Evolutionary conservation across 192 early-diverging fungal species (phyloP).

Genomic region (Funneliformis mosseae): DNA sequence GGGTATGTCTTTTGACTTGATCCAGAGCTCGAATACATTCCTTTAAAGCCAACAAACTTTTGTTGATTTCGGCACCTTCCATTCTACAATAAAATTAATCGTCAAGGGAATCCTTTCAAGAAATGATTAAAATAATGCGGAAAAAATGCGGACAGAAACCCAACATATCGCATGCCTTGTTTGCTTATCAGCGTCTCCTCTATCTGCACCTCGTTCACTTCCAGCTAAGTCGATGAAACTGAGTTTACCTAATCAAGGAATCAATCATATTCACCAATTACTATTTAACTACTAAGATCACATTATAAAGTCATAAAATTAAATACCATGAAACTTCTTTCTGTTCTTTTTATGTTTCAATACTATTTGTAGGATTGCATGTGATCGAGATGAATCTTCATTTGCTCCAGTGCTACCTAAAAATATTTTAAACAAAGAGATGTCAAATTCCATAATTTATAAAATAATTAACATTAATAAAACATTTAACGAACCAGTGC

Average conservation of each 20-base stretch:
- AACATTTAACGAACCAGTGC: conserved; percentile 70
- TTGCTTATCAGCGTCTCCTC: conserved; percentile 90
- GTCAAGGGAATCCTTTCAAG: not conserved
- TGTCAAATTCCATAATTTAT: conserved; percentile 9
- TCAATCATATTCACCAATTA: not conserved
- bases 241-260: conserved; percentile 69
- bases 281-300: not conserved
- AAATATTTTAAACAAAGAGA: conserved; percentile 9
- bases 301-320: not conserved
- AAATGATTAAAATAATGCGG: not conserved
- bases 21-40: conserved; percentile 98
- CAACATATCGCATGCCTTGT: conserved; percentile 62
- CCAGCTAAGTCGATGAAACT: conserved; percentile 99
- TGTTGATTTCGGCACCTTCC: conserved; percentile 99
- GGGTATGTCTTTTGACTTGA: conserved; percentile 92
- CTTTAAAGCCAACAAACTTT: conserved; percentile 95
- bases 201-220: conserved; percentile 96
- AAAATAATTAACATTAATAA: not conserved
- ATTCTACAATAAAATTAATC: conserved; percentile 56
- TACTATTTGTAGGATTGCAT: conserved; percentile 94
- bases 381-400: conserved; percentile 92
- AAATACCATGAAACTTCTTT: conserved; percentile 62
- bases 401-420: conserved; percentile 94
- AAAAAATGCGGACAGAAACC: not conserved
- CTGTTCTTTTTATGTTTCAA: conserved; percentile 70